phyloP scores from a whole-genome alignment of 2,329 filamentous ascomycete species.

The Hypocrella siamensis region DNA sequence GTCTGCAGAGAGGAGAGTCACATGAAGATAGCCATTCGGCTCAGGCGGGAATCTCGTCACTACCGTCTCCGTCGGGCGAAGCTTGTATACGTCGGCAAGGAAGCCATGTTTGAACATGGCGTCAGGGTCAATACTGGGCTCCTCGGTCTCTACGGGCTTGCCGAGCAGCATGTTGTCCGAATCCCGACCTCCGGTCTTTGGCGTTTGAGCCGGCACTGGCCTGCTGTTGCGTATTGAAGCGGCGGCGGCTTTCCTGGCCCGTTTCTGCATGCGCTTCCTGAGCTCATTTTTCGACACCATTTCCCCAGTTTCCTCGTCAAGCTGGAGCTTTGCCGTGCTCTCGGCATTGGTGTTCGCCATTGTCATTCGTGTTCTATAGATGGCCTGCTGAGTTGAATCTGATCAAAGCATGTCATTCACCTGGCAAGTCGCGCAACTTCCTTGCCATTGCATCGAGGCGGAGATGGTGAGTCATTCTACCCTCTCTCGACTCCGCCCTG shows the following conservation, averaged over 20 bases:
- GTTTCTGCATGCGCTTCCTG: conserved; percentile 42
- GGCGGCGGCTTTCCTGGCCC: conserved; percentile 40
- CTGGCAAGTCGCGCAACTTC: no score
- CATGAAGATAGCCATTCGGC: conserved; percentile 85
- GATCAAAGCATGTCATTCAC: no score
- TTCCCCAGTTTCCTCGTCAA: conserved; percentile 48
- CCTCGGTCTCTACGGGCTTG: conserved; percentile 18
- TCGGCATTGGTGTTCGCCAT: conserved; percentile 34
- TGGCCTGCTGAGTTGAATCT: no score
- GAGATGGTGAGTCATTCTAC: background rate
- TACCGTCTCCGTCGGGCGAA: conserved; percentile 44
- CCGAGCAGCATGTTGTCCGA: conserved; percentile 20
- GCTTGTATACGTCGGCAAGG: conserved; percentile 54
- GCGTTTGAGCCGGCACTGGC: conserved; percentile 68
- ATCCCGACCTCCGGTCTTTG: conserved; percentile 57
- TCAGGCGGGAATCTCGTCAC: conserved; percentile 67
- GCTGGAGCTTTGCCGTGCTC: conserved; percentile 38
- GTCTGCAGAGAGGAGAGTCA: no score
- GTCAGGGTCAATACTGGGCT: conserved; percentile 29
- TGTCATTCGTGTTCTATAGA: conserved; percentile 5
- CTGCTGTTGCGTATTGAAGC: no score
- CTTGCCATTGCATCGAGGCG: no score
- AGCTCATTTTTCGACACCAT: conserved; percentile 48
- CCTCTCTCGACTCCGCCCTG: background rate
- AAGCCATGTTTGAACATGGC: conserved; percentile 72